Evolutionary conservation across 495 filamentous ascomycete species (phyloP), one percentile per base, ranked within the genome.

Genomic region (Friedmanniomyces endolithicus): DNA sequence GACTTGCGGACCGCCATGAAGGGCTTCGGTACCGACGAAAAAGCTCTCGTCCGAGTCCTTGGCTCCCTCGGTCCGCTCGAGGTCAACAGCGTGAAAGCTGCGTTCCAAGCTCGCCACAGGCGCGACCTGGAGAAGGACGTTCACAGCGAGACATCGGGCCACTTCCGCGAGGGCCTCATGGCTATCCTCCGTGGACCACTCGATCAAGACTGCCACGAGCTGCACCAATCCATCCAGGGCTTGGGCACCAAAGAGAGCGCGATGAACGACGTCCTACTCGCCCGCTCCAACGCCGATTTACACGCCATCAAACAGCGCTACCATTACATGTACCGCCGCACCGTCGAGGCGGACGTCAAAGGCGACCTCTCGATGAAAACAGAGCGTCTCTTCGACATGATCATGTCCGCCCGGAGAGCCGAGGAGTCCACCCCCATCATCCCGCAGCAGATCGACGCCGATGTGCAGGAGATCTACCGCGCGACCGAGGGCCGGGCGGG

Each of bases 11-110:
- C 77, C 61, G 87, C 90, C 1, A 94, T 94, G 85, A 94, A 94
- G 71, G 88, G 90, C 8, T 83, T 92, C 54, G 90, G 89, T 41
- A 95, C 90, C 0, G 81, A 95, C 61, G 89, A 95, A 67, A 79
- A 78, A 48, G 67, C 77, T 0, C 72, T 95, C 0, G 86, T 89
- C 61, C 68, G 71, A 0, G 69, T 83, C 16, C 71, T 97, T 20
- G 71, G 80, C 0, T 73, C 67, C 25, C 78, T 84, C 50, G 82
- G 94, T 54, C 84, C 88, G 3, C 70, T 85, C 12, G 83, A 90
- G 61, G 77, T 92, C 56, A 75, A 78, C 45, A 72, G 78, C 2
- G 74, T 96, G 48, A 81, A 85, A 35, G 59, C 77, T 11, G 73
- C 83, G 14, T 95, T 85, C 71, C 62, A 76, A 50, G 63, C 74